phyloP scores from a whole-genome alignment of 2,329 filamentous ascomycete genomes.

The Parastagonospora avenae region DNA sequence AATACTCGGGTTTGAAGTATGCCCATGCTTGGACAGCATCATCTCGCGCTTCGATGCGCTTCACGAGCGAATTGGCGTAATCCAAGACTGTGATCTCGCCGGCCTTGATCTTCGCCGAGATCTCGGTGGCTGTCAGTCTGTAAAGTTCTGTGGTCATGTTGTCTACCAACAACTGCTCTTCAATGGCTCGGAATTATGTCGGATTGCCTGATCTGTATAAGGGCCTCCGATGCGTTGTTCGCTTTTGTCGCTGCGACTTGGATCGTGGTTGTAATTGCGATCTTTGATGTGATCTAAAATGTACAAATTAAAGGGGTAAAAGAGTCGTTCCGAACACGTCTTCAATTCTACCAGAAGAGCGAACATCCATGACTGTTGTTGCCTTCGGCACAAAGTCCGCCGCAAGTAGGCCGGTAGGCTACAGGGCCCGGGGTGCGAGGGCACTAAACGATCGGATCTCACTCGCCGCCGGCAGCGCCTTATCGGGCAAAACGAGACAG shows the following conservation, averaged over 20 bases:
- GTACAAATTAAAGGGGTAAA: too few species aligned
- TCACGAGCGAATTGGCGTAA: constrained; percentile 4
- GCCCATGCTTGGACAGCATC: constrained; percentile 37
- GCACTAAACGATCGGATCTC: neutral
- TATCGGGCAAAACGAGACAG: constrained; percentile 2
- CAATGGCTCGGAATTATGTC: too few species aligned
- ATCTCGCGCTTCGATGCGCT: constrained; percentile 32
- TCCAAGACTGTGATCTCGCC: neutral
- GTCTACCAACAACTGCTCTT: neutral
- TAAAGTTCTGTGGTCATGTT: neutral
- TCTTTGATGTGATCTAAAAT: too few species aligned
- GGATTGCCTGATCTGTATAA: too few species aligned
- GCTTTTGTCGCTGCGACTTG: too few species aligned
- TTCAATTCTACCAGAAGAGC: too few species aligned
- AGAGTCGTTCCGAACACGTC: too few species aligned
- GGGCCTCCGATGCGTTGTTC: too few species aligned
- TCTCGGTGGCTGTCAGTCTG: neutral
- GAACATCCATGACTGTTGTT: neutral
- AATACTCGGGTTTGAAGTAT: constrained; percentile 39
- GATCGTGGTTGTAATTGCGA: too few species aligned
- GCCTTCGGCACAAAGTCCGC: neutral
- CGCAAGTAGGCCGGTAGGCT: neutral
- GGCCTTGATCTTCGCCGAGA: neutral
- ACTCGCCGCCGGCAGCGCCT: constrained; percentile 7
- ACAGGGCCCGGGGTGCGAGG: too few species aligned